These are phyloP conservation scores for Solanum clarkiae DNA, from an alignment of 257 asterid species.

Conservation along the genomic window DNA sequence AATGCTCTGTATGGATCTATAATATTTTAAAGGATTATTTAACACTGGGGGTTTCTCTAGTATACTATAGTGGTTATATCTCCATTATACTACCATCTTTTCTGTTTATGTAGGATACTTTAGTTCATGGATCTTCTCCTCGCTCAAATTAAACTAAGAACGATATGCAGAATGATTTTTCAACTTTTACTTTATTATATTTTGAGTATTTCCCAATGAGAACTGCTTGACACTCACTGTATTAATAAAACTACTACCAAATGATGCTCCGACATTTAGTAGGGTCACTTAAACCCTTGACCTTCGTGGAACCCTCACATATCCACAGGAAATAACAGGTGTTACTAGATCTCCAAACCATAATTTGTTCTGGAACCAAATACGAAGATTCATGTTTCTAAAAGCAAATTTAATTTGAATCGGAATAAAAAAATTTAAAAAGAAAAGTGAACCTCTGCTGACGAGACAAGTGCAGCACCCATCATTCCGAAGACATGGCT, in stretches of 20 bases:
- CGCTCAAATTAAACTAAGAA: not conserved
- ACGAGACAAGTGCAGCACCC: conserved; percentile 94
- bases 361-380: not conserved
- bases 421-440: not conserved
- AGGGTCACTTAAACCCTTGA: not conserved
- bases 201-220: not conserved
- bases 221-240: not conserved
- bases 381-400: not conserved
- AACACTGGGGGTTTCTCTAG: not conserved
- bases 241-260: not conserved
- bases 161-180: not conserved
- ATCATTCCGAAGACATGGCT: conserved; percentile 94
- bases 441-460: conserved; percentile 59
- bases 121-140: not conserved
- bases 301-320: not conserved
- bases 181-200: not conserved
- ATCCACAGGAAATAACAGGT: not conserved
- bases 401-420: not conserved
- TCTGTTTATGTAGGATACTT: not conserved
- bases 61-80: not conserved
- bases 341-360: not conserved
- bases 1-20: not conserved
- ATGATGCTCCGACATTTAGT: not conserved
- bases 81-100: not conserved
- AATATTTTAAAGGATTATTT: not conserved